A percentile compares a stretch with the other conserved stretches of the same genome.
Conservation (phyloP, 108 stramenopile species). For the Nannochloropsis gaditana region DNA sequence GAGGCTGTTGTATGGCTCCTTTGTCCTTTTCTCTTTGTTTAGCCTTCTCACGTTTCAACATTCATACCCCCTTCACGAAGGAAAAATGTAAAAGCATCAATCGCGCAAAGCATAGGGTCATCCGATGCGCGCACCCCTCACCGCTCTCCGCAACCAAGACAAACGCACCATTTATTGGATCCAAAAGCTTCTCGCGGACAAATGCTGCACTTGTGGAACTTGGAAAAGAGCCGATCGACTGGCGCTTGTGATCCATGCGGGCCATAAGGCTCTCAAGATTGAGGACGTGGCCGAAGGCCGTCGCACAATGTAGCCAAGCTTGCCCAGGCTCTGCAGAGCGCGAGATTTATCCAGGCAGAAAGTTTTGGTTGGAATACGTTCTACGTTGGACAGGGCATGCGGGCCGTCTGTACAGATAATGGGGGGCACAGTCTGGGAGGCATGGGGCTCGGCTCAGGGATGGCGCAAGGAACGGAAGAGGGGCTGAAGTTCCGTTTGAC, state of each 20-base stretch:
- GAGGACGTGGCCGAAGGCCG: no score
- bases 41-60: neutral
- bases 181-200: slow-evolving; percentile 74
- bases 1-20: neutral
- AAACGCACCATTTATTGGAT: slow-evolving; percentile 77
- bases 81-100: slow-evolving; percentile 42
- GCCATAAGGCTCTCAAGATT: no score
- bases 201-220: slow-evolving; percentile 70
- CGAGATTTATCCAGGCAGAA: no score
- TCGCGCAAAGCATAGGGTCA: slow-evolving; percentile 58
- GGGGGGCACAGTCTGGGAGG: no score
- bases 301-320: no score
- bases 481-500: no score
- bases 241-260: slow-evolving; percentile 48
- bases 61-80: slow-evolving; percentile 22
- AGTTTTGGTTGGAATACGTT: no score
- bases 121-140: slow-evolving; percentile 74
- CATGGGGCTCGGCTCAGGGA: no score
- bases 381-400: no score
- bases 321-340: no score
- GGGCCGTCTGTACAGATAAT: no score
- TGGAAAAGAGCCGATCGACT: slow-evolving; percentile 70
- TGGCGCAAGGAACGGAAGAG: no score
- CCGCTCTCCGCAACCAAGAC: slow-evolving; percentile 87
- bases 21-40: neutral